Conservation (phyloP, 495 filamentous ascomycete genomes). For the Saxispiralis lemnorum region DNA sequence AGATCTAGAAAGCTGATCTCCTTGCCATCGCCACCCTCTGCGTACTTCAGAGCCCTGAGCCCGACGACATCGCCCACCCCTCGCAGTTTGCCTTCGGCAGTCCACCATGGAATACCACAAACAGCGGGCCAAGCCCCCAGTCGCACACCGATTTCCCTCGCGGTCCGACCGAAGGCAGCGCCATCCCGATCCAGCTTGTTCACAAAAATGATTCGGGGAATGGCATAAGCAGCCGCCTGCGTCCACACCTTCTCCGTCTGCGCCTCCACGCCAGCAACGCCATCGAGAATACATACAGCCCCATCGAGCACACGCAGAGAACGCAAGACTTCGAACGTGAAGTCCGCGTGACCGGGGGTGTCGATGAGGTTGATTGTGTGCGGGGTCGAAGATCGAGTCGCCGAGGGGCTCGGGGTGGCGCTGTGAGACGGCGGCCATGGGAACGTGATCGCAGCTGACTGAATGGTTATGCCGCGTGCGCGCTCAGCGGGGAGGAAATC, state of each 20-base stretch:
- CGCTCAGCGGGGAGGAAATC: slow-evolving; percentile 94
- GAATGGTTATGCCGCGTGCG: slow-evolving; percentile 89
- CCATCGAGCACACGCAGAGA: slow-evolving; percentile 88
- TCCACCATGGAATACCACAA: slow-evolving; percentile 90
- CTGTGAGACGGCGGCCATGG: slow-evolving; percentile 44
- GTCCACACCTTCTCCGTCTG: slow-evolving; percentile 96
- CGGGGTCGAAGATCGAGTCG: slow-evolving; percentile 4
- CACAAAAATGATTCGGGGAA: slow-evolving; percentile 74
- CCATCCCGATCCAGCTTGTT: slow-evolving; percentile 96
- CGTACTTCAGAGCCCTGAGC: slow-evolving; percentile 33
- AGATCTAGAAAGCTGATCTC: slow-evolving; percentile 34
- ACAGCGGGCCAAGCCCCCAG: slow-evolving; percentile 74
- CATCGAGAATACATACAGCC: slow-evolving; percentile 87
- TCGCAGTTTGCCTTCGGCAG: slow-evolving; percentile 51
- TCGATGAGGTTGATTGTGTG: slow-evolving; percentile 89
- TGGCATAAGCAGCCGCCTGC: slow-evolving; percentile 68
- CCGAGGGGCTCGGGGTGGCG: neutral
- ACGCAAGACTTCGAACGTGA: slow-evolving; percentile 91
- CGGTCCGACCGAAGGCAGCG: slow-evolving; percentile 71
- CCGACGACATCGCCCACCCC: slow-evolving; percentile 72
- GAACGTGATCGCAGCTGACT: slow-evolving; percentile 92
- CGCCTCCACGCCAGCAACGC: slow-evolving; percentile 91
- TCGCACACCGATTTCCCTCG: slow-evolving; percentile 65
- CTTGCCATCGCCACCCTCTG: slow-evolving; percentile 52
- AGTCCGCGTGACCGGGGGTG: slow-evolving; percentile 94